Evolutionary conservation across 2,329 filamentous ascomycete species (phyloP), one percentile per base, ranked within the genome.

Genomic region (Neodidymelliopsis sp.): DNA sequence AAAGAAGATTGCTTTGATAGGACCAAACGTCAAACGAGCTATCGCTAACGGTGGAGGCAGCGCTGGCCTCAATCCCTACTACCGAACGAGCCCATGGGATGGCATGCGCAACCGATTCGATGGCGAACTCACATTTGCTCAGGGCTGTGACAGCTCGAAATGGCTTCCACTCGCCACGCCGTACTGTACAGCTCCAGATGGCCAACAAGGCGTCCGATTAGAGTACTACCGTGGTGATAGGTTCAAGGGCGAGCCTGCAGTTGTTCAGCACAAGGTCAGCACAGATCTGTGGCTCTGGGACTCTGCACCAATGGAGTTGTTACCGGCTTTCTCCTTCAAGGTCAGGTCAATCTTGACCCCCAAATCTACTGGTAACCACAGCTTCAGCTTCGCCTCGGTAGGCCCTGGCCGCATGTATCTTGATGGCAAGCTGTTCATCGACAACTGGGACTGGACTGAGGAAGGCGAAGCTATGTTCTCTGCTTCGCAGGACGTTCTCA

Each of bases 251-350:
- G 67, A 75, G 16, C 81, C 85, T 8, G 75, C 79, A 1, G 76
- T 85, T 12, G 75, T 81, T 2, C 84, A 88, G 63, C 77, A 79
- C 39, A 80, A 85, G 54, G 79, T 75, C 6, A 86, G 85, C 61
- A 87, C 84, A 0, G 85, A 88, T 63, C 78, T 88, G 1, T 88
- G 86, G 75, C 76, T 89, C 2, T 88, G 85, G 85, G 86, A 89
- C 58, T 88, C 85, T 3, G 85, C 84, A 1, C 86, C 85, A 5
- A 76, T 77, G 16, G 76, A 85, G 51, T 78, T 86, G 11, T 81
- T 84, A 0, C 83, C 83, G 0, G 79, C 84, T 43, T 88, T 84
- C 79, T 88, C 84, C 2, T 85, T 85, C 41, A 73, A 83, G 35
- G 84, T 83, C 18, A 87, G 81, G 38, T 84, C 84, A 0, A 79